Evolutionary conservation across 768 basidiomycete genomes (phyloP).

Genomic region (Boletus sp.): DNA sequence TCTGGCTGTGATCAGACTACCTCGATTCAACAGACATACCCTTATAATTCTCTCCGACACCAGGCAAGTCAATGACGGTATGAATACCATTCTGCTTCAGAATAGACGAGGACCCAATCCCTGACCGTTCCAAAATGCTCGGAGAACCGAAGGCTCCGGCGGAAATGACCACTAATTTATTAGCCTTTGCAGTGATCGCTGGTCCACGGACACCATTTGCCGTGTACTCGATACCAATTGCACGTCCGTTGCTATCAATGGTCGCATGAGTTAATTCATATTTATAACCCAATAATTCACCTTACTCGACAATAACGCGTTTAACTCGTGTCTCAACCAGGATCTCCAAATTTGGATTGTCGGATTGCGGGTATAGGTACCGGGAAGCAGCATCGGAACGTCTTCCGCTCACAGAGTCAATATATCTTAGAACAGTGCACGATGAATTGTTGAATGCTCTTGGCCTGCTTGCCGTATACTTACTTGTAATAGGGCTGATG

Average conservation of each 20-base stretch:
- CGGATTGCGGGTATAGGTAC: background rate
- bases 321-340: conserved; percentile 1
- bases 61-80: conserved; percentile 1
- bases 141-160: conserved; percentile 7
- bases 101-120: background rate
- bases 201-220: background rate
- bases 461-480: background rate
- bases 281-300: background rate
- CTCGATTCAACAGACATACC: background rate
- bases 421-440: background rate
- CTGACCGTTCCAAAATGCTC: conserved; percentile 7
- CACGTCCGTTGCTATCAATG: background rate
- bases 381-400: conserved; percentile 4
- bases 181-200: background rate
- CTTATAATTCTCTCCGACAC: conserved; percentile 4
- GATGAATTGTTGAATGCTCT: background rate
- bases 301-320: conserved; percentile 2
- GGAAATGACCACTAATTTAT: background rate
- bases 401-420: conserved; percentile 1
- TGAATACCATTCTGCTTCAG: background rate
- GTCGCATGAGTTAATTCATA: background rate
- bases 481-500: conserved; percentile 20
- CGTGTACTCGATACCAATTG: conserved; percentile 3
- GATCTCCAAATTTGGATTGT: conserved; percentile 1
- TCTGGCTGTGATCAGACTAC: background rate